A percentile compares a stretch with the other conserved stretches of the same genome.
Conservation (phyloP, 1,284 basidiomycete species). For the Phlebopus sp. region DNA sequence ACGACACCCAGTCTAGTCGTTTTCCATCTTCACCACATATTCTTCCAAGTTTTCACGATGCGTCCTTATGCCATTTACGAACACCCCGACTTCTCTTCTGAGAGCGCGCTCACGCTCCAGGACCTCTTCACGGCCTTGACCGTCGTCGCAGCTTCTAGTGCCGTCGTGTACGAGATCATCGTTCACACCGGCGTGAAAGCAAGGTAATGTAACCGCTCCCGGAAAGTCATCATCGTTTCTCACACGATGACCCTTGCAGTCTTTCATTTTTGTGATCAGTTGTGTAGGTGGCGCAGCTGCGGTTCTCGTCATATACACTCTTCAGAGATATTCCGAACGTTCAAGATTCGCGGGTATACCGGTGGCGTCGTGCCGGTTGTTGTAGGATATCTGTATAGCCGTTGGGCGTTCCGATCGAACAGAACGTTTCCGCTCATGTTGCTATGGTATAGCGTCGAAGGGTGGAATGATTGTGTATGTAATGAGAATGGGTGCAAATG, state of each 20-base stretch:
- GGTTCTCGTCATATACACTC: no score
- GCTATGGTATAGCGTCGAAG: background rate
- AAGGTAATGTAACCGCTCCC: slow-evolving; percentile 12
- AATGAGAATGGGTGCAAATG: slow-evolving; percentile 2
- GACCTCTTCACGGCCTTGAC: slow-evolving; percentile 26
- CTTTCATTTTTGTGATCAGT: slow-evolving; percentile 8
- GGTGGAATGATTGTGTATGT: slow-evolving; percentile 10
- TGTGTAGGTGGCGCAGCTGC: no score
- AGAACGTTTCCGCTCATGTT: background rate
- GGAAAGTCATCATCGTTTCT: background rate
- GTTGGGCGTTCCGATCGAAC: background rate
- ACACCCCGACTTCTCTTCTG: slow-evolving; percentile 45
- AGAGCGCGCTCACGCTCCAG: slow-evolving; percentile 23
- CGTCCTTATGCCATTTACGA: slow-evolving; percentile 47
- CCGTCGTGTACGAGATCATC: slow-evolving; percentile 31
- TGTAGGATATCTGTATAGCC: background rate
- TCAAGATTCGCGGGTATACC: background rate
- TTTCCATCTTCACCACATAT: background rate
- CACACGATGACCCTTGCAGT: slow-evolving; percentile 10
- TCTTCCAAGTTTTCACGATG: slow-evolving; percentile 31
- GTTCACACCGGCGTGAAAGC: slow-evolving; percentile 11
- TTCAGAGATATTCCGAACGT: background rate
- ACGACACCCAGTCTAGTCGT: background rate
- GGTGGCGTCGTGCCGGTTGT: background rate
- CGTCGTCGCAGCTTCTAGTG: slow-evolving; percentile 31